Conservation (phyloP, 345 rosid species). For the Litchi chinensis region DNA sequence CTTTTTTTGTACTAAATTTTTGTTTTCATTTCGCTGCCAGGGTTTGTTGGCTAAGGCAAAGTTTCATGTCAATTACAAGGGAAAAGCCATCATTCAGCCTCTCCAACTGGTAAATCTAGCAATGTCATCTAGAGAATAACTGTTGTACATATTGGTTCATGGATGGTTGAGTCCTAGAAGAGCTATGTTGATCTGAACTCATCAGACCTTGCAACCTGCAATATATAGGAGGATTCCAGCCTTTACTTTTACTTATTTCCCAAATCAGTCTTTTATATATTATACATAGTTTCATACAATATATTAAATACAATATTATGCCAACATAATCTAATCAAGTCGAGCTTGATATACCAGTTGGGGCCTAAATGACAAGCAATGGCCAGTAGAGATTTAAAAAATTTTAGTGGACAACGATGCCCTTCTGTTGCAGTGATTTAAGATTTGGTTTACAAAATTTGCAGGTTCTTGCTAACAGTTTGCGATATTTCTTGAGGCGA, state of each 20-base stretch:
- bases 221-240: too few relatives aligned
- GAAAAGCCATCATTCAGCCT: constrained; percentile 83
- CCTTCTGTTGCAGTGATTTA: neutral
- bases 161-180: too few relatives aligned
- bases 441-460: constrained; percentile 12
- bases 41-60: constrained; percentile 96
- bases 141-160: neutral
- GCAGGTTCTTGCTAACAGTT: constrained; percentile 77
- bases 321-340: too few relatives aligned
- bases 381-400: too few relatives aligned
- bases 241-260: too few relatives aligned
- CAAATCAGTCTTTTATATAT: too few relatives aligned
- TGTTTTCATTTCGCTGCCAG: constrained; percentile 28
- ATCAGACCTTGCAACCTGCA: neutral
- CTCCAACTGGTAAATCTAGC: constrained; percentile 75
- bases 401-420: too few relatives aligned
- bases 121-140: neutral
- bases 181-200: neutral
- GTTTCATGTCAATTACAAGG: constrained; percentile 91
- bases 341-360: too few relatives aligned
- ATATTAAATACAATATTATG: too few relatives aligned
- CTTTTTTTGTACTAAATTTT: constrained; percentile 4
- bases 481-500: constrained; percentile 79
- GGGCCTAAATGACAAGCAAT: too few relatives aligned
- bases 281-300: too few relatives aligned